These are phyloP conservation scores for Mycocentrospora acerina DNA, from an alignment of 2,329 filamentous ascomycete species.

Conservation along the genomic window DNA sequence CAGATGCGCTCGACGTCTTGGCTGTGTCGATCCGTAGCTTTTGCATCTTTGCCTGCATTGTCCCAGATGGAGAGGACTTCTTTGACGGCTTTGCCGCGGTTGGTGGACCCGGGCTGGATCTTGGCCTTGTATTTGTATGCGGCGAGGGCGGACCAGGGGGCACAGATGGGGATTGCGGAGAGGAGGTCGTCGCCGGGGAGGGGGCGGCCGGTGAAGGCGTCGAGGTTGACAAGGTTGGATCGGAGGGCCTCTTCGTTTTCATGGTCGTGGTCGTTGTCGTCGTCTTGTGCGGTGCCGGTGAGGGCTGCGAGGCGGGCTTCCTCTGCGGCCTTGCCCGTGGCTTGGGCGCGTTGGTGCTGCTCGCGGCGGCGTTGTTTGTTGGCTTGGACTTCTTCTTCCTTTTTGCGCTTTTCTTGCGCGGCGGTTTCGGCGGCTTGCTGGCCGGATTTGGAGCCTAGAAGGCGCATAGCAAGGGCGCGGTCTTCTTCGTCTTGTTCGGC, in stretches of 20 bases:
- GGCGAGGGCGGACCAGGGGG: constrained; percentile 63
- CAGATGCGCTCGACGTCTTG: constrained; percentile 72
- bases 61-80: constrained; percentile 87
- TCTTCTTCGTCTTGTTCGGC: constrained; percentile 95
- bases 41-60: constrained; percentile 57
- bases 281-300: constrained; percentile 12
- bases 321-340: constrained; percentile 75
- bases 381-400: constrained; percentile 71
- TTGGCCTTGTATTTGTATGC: constrained; percentile 93
- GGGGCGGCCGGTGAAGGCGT: constrained; percentile 75
- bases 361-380: constrained; percentile 73
- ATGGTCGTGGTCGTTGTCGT: constrained; percentile 47
- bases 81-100: constrained; percentile 92
- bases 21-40: constrained; percentile 48
- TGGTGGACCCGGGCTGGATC: constrained; percentile 82
- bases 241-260: constrained; percentile 60
- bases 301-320: constrained; percentile 56
- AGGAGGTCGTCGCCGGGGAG: constrained; percentile 80
- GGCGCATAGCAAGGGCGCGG: constrained; percentile 74
- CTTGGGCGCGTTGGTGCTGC: constrained; percentile 77
- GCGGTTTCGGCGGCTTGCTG: constrained; percentile 65
- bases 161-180: constrained; percentile 62
- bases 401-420: constrained; percentile 64
- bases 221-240: constrained; percentile 50
- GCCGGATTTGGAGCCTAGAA: constrained; percentile 77